These are phyloP conservation scores for Aspergillus aculeatus DNA, from an alignment of 2,329 filamentous ascomycete genomes.

Conservation along the genomic window DNA sequence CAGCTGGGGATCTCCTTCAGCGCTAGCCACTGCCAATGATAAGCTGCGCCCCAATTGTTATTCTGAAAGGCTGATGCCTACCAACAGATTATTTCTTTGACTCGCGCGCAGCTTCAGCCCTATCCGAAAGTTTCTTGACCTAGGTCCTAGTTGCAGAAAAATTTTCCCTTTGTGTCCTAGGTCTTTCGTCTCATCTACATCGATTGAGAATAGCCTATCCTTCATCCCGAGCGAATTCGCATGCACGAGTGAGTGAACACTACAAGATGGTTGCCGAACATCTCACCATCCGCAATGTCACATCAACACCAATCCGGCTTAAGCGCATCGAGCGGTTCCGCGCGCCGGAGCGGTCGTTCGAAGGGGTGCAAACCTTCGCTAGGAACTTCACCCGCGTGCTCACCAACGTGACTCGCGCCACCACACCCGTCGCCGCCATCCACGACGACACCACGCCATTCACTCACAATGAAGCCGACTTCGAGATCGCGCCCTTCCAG, in stretches of 20 bases:
- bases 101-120: neutral
- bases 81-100: neutral
- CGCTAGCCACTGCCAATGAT: neutral
- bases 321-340: conserved; percentile 72
- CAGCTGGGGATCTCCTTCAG: neutral
- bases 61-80: neutral
- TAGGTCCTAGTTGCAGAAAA: neutral
- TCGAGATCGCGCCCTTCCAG: conserved; percentile 68
- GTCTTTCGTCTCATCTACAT: neutral
- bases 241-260: neutral
- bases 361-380: conserved; percentile 45
- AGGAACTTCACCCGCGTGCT: conserved; percentile 48
- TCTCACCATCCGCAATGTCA: conserved; percentile 80
- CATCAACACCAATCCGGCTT: conserved; percentile 69
- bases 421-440: conserved; percentile 47
- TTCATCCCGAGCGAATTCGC: neutral
- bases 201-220: neutral
- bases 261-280: conserved; percentile 36
- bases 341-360: conserved; percentile 44
- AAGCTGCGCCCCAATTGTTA: neutral
- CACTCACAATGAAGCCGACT: conserved; percentile 59
- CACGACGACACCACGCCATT: conserved; percentile 58
- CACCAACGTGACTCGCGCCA: conserved; percentile 44
- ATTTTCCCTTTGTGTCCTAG: neutral
- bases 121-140: neutral